Evolutionary conservation across 495 filamentous ascomycete species (phyloP), one percentile per base, ranked within the genome.

Genomic region (Hypoxylon cercidicola): DNA sequence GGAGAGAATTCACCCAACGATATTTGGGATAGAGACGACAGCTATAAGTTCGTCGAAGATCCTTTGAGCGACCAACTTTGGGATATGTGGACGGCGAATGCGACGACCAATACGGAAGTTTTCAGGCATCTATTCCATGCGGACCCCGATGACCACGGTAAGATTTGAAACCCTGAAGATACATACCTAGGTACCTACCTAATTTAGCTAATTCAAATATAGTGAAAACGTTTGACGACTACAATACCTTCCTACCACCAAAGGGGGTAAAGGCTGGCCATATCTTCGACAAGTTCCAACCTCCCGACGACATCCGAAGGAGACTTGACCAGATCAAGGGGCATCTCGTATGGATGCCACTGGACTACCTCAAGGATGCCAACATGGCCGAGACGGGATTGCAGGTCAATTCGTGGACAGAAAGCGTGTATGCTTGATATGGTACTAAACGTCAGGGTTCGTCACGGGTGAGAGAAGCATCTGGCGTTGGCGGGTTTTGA

Each of bases 331-430:
- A 85, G 63, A 86, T 97, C 71, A 89, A 86, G 74, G 95, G 94
- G 0, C 95, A 97, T 81, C 74, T 99, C 23, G 93, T 99, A 0
- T 97, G 94, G 94, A 92, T 97, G 89, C 93, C 93, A 46, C 70
- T 97, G 65, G 86, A 94, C 39, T 98, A 96, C 70, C 75, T 97
- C 69, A 78, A 82, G 60, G 90, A 97, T 65, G 93, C 89, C 0
- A 82, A 89, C 65, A 95, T 97, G 94, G 94, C 93, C 0, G 95
- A 97, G 79, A 89, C 84, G 69, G 95, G 94, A 0, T 67, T 83
- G 55, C 79, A 82, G 66, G 75, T 83, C 2, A 83, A 83, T 23
- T 45, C 69, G n/a, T 81, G 75, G 73, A 83, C 81, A 0, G 81
- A 83, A 67, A 81, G 79, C 45, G 75, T 83, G 0, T 83, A 76